A percentile compares a stretch with the other conserved stretches of the same genome.
These are phyloP conservation scores for Aspergillus candidus DNA, from an alignment of 2,329 filamentous ascomycete genomes.

Conservation along the genomic window DNA sequence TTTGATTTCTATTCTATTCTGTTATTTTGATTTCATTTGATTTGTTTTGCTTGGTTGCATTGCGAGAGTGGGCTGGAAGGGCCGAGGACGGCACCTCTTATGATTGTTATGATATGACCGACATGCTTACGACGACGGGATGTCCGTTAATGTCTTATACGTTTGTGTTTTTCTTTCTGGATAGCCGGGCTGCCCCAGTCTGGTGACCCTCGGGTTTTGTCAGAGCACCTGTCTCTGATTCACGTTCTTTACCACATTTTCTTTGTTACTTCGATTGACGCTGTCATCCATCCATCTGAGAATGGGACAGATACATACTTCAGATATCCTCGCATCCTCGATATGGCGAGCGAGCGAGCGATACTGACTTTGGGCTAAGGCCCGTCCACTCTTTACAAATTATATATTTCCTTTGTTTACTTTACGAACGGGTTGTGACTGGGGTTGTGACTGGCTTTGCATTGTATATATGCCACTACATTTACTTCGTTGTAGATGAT, in stretches of 20 bases:
- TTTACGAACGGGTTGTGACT: no score
- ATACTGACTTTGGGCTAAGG: neutral
- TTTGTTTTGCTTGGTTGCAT: slow-evolving; percentile 15
- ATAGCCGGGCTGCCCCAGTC: slow-evolving; percentile 10
- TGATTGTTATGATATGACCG: slow-evolving; percentile 21
- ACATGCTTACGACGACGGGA: slow-evolving; percentile 17
- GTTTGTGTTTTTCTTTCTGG: slow-evolving; percentile 6
- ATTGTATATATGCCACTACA: neutral
- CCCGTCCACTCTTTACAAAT: neutral
- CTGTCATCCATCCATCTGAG: neutral
- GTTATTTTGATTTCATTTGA: slow-evolving; percentile 1
- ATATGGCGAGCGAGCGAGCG: neutral
- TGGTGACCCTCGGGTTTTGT: slow-evolving; percentile 7
- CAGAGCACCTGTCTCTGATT: no score
- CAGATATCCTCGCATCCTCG: neutral
- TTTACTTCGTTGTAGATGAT: no score
- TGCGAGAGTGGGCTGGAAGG: slow-evolving; percentile 9
- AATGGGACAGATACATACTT: neutral
- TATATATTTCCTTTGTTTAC: slow-evolving; percentile 1
- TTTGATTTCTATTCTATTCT: slow-evolving; percentile 5
- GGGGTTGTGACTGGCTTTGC: neutral
- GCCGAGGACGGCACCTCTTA: slow-evolving; percentile 15
- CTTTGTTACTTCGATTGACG: slow-evolving; percentile 2
- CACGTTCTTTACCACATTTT: slow-evolving; percentile 3
- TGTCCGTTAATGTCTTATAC: slow-evolving; percentile 15